A percentile compares a stretch with the other conserved stretches of the same genome.
phyloP scores from a whole-genome alignment of 306 rosid species.

The Quercus variabilis region DNA sequence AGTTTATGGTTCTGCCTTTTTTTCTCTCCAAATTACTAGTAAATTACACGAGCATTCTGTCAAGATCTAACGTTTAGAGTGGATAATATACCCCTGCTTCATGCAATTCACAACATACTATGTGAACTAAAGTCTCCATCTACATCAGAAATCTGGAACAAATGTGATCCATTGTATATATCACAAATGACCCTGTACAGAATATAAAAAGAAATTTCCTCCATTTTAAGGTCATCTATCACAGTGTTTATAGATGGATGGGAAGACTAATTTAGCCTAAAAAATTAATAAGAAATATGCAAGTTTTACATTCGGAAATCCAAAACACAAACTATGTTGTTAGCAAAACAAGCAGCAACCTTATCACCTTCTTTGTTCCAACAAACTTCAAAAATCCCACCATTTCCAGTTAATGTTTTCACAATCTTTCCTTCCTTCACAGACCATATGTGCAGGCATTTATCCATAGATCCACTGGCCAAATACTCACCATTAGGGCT shows the following conservation, averaged over 20 bases:
- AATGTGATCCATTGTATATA: not conserved
- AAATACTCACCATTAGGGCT: conserved; percentile 91
- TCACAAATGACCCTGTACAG: not conserved
- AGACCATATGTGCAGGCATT: conserved; percentile 80
- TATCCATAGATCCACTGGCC: conserved; percentile 92
- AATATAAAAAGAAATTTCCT: not conserved
- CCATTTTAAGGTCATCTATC: not conserved
- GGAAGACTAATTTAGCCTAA: no score
- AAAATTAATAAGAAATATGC: not conserved
- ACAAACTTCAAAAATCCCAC: conserved; percentile 91
- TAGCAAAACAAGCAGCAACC: conserved; percentile 86
- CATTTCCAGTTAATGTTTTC: conserved; percentile 76
- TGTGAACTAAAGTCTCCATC: not conserved
- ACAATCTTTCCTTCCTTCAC: conserved; percentile 86
- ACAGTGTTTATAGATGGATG: not conserved
- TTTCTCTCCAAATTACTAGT: no score
- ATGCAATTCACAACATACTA: not conserved
- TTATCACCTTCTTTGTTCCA: conserved; percentile 94
- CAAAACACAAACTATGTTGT: conserved; percentile 79
- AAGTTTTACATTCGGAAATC: conserved; percentile 52
- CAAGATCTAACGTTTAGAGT: no score
- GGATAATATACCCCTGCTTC: no score
- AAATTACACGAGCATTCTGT: no score
- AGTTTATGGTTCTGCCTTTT: no score
- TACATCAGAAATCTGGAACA: not conserved